phyloP scores from a whole-genome alignment of 441 rosid species.

The Gossypium lobatum region DNA sequence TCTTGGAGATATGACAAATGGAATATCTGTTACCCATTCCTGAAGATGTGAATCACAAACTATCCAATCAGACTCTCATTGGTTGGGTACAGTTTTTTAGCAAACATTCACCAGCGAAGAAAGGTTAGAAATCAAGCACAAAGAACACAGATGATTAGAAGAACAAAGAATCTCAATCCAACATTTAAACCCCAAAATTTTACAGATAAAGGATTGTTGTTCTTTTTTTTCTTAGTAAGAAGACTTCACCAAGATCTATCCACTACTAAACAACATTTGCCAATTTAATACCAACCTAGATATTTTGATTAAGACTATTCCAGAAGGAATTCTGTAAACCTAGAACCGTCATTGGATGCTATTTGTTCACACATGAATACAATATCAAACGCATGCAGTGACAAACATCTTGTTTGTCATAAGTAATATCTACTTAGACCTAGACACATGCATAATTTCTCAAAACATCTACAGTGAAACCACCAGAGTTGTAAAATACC shows the following conservation, averaged over 20 bases:
- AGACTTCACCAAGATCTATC: constrained; percentile 2
- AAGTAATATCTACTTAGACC: not conserved
- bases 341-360: not conserved
- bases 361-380: not conserved
- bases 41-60: constrained; percentile 29
- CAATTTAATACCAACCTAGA: too few relatives aligned
- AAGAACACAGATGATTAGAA: not conserved
- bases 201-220: not conserved
- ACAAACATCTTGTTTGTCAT: not conserved
- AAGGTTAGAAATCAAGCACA: not conserved
- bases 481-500: not conserved
- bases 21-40: constrained; percentile 95
- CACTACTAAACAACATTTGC: not conserved
- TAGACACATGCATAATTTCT: not conserved
- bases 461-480: not conserved
- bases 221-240: not conserved
- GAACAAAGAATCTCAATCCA: not conserved
- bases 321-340: not conserved
- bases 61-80: constrained; percentile 7
- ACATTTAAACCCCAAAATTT: not conserved
- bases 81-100: not conserved
- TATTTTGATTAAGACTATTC: not conserved
- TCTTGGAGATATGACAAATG: constrained; percentile 97
- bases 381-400: not conserved
- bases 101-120: not conserved